Conservation (phyloP, 2,329 filamentous ascomycete species). For the Aureobasidium musti region DNA sequence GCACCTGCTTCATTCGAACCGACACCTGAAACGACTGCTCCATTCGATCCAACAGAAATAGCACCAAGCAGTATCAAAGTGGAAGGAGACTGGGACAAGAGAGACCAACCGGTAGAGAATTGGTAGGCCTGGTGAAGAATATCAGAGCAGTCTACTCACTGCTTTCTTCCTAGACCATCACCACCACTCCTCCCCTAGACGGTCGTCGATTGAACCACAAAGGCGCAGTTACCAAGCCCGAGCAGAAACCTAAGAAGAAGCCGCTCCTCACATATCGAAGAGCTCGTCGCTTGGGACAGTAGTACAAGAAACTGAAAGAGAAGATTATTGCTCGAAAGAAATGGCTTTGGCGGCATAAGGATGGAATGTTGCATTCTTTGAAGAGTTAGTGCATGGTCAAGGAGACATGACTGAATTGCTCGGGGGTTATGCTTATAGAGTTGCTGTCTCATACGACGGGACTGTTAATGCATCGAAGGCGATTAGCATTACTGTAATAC, state of each 20-base stretch:
- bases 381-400: neutral
- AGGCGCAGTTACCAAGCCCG: conserved; percentile 9
- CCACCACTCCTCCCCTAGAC: neutral
- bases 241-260: conserved; percentile 2
- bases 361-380: neutral
- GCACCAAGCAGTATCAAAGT: neutral
- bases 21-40: neutral
- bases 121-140: conserved; percentile 16
- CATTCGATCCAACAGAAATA: neutral
- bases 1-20: neutral
- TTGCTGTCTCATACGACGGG: neutral
- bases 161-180: conserved; percentile 12
- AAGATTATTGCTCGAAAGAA: conserved; percentile 4
- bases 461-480: neutral
- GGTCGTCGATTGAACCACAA: neutral
- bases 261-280: neutral
- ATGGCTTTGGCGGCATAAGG: neutral
- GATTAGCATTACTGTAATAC: conserved; percentile 16
- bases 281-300: neutral
- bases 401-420: neutral
- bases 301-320: conserved; percentile 9
- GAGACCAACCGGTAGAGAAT: neutral
- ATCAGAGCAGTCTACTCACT: conserved; percentile 23
- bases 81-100: conserved; percentile 3
- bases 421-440: neutral